Percentiles rank a stretch among this genome's conserved stretches.
Conservation (phyloP, 1,284 basidiomycete species). For the Trametes versicolor region DNA sequence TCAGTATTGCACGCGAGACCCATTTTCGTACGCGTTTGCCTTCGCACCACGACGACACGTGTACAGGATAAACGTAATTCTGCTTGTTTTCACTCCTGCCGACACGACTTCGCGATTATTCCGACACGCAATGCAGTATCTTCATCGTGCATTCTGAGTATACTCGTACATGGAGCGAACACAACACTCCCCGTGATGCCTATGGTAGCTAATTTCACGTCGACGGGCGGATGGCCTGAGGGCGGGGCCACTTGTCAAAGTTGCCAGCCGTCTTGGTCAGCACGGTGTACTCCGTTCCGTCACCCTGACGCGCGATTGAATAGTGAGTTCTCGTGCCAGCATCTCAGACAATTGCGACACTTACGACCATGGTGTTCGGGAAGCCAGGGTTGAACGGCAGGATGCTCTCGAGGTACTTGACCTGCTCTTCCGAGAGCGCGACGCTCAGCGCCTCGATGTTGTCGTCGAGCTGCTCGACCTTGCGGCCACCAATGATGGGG, state of each 20-base stretch:
- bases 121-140: not conserved
- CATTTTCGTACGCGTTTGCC: too few species aligned
- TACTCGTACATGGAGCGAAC: not conserved
- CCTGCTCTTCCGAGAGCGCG: constrained; percentile 52
- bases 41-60: too few species aligned
- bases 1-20: too few species aligned
- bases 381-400: constrained; percentile 56
- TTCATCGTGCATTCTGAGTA: too few species aligned
- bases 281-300: constrained; percentile 23
- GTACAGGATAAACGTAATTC: too few species aligned
- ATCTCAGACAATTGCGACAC: constrained; percentile 29
- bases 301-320: constrained; percentile 18
- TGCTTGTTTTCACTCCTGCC: too few species aligned
- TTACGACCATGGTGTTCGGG: constrained; percentile 51
- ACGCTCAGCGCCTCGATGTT: constrained; percentile 61
- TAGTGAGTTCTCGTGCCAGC: not conserved
- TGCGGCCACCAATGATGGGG: constrained; percentile 55
- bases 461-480: constrained; percentile 56
- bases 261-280: constrained; percentile 20
- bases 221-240: constrained; percentile 29
- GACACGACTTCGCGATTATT: too few species aligned
- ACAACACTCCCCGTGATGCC: not conserved
- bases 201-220: not conserved
- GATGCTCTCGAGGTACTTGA: constrained; percentile 53
- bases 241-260: constrained; percentile 30